Evolutionary conservation across 2,329 filamentous ascomycete species (phyloP).

Genomic region (Fusarium solani-melongenae): DNA sequence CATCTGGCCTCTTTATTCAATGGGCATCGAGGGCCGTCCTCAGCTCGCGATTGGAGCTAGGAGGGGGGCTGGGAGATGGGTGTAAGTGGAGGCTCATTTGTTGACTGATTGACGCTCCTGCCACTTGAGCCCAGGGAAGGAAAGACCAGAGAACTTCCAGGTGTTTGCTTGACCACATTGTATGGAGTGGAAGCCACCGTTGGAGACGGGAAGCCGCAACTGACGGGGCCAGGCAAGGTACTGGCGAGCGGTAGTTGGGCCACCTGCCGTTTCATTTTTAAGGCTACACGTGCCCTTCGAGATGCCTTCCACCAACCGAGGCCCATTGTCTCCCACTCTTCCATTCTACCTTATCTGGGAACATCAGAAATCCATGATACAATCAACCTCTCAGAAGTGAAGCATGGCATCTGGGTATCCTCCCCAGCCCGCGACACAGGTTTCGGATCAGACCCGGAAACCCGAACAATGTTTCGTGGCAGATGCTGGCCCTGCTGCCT

Average conservation of each 20-base stretch:
- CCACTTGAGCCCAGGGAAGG: background rate
- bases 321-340: background rate
- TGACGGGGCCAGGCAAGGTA: slow-evolving; percentile 7
- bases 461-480: slow-evolving; percentile 8
- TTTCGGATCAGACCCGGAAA: background rate
- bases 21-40: background rate
- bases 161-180: background rate
- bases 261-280: background rate
- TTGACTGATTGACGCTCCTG: background rate
- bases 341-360: background rate
- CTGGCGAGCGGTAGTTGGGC: background rate
- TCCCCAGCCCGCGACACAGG: background rate
- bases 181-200: background rate
- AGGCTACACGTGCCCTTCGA: background rate
- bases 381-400: background rate
- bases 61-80: background rate
- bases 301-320: background rate
- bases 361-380: background rate
- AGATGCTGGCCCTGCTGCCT: slow-evolving; percentile 1
- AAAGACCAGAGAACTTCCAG: background rate
- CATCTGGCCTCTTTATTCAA: background rate
- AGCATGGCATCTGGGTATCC: background rate
- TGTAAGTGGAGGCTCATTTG: background rate
- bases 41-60: background rate
- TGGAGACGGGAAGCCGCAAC: slow-evolving; percentile 9